Evolutionary conservation across 805 yeast genomes (phyloP).

Genomic region (Starmerella riodocensis): DNA sequence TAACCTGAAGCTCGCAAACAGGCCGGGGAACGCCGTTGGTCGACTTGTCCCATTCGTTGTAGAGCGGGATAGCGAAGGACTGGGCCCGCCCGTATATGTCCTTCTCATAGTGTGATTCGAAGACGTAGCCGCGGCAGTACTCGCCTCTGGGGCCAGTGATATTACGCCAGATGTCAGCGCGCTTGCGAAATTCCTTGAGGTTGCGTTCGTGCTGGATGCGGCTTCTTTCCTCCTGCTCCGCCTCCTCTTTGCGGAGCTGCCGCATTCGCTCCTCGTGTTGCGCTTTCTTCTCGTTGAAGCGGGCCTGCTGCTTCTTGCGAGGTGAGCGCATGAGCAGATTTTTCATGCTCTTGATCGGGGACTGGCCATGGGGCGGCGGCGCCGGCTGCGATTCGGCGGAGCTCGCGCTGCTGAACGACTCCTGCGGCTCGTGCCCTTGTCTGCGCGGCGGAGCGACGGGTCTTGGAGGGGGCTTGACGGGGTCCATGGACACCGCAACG

Average conservation of each 20-base stretch:
- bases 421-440: conserved; percentile 1
- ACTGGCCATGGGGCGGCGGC: neutral
- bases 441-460: conserved; percentile 12
- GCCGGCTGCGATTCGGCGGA: neutral
- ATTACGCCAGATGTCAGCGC: conserved; percentile 38
- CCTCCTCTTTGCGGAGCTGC: conserved; percentile 1
- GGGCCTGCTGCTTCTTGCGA: conserved; percentile 12
- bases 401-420: conserved; percentile 2
- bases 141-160: conserved; percentile 77
- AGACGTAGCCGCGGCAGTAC: conserved; percentile 64
- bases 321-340: conserved; percentile 22
- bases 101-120: conserved; percentile 44
- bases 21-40: conserved; percentile 38
- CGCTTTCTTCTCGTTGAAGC: conserved; percentile 6
- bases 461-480: conserved; percentile 31
- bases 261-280: conserved; percentile 1
- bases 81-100: conserved; percentile 42
- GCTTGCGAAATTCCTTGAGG: conserved; percentile 15
- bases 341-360: conserved; percentile 14
- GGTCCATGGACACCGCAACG: conserved; percentile 39
- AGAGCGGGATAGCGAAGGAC: conserved; percentile 45
- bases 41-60: conserved; percentile 67
- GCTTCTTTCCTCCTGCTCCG: conserved; percentile 5
- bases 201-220: conserved; percentile 13
- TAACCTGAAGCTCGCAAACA: conserved; percentile 54